Percentiles rank a stretch among this genome's conserved stretches.
These are phyloP conservation scores for Phoenix roebelenii DNA, from an alignment of 176 grass and related monocot genomes.

Conservation along the genomic window DNA sequence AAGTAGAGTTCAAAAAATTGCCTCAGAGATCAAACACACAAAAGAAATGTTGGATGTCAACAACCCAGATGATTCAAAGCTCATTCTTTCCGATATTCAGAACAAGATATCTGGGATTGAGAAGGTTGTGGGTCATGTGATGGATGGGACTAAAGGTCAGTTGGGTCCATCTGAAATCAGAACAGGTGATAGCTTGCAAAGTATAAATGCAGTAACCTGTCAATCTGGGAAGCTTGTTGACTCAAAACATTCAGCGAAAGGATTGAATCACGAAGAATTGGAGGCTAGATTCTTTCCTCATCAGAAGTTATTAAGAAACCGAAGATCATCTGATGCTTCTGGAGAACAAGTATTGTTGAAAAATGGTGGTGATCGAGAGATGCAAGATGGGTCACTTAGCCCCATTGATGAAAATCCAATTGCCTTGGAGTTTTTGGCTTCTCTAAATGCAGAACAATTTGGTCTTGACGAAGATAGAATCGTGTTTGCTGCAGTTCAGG, in stretches of 20 bases:
- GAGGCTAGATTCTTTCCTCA: conserved; percentile 93
- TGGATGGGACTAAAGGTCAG: conserved; percentile 43
- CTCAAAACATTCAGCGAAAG: conserved; percentile 34
- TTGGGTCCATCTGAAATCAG: conserved; percentile 32
- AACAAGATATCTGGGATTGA: conserved; percentile 76
- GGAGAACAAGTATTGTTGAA: conserved; percentile 21
- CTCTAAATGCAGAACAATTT: conserved; percentile 53
- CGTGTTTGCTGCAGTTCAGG: conserved; percentile 9
- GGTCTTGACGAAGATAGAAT: conserved; percentile 31
- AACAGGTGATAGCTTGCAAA: conserved; percentile 19
- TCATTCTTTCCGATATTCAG: conserved; percentile 88
- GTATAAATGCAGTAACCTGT: conserved; percentile 10
- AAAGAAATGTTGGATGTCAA: conserved; percentile 82
- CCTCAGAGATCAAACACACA: conserved; percentile 81
- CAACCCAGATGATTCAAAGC: conserved; percentile 83
- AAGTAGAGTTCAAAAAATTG: conserved; percentile 93
- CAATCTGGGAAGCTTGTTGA: conserved; percentile 13
- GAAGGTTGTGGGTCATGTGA: conserved; percentile 70
- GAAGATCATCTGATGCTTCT: conserved; percentile 21
- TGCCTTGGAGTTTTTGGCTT: conserved; percentile 80
- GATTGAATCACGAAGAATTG: conserved; percentile 61
- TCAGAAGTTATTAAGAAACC: conserved; percentile 68
- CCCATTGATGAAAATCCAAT: conserved; percentile 52
- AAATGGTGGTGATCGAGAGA: conserved; percentile 3
- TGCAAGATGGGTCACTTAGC: conserved; percentile 1